phyloP scores from a whole-genome alignment of 352 stramenopile genomes.

The Pythium aristosporum region DNA sequence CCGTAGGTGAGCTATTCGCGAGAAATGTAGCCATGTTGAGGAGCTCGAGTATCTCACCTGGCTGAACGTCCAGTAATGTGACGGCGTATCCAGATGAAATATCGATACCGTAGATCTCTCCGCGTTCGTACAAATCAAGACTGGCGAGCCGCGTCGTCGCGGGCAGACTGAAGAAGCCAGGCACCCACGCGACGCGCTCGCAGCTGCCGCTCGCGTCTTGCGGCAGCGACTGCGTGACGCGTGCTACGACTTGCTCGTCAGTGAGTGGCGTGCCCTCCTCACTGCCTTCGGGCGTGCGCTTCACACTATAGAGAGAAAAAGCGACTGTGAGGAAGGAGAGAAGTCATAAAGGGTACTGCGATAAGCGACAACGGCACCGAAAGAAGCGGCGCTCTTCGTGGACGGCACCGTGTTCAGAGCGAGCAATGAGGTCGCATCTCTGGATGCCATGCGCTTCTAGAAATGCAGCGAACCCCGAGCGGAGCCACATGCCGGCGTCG shows the following conservation, averaged over 20 bases:
- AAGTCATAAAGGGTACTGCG: not conserved
- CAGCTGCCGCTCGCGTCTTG: conserved; percentile 2
- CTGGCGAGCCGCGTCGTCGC: conserved; percentile 41
- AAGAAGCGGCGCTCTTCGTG: conserved; percentile 55
- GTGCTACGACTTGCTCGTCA: conserved; percentile 20
- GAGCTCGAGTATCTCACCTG: conserved; percentile 27
- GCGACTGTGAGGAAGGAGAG: not conserved
- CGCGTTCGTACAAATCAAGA: conserved; percentile 45
- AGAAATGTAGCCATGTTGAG: conserved; percentile 2
- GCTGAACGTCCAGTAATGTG: conserved; percentile 50
- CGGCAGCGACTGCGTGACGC: conserved; percentile 17
- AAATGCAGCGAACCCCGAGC: conserved; percentile 58
- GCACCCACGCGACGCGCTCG: conserved; percentile 46
- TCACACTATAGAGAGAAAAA: conserved; percentile 13
- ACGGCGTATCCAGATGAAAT: conserved; percentile 78
- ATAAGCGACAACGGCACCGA: conserved; percentile 30
- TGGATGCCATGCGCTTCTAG: conserved; percentile 51
- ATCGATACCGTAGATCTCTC: conserved; percentile 82
- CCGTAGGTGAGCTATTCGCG: not conserved
- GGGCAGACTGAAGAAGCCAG: conserved; percentile 67
- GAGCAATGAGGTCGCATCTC: conserved; percentile 40
- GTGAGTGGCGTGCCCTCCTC: conserved; percentile 2
- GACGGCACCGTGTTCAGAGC: conserved; percentile 13
- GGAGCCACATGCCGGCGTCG: conserved; percentile 38
- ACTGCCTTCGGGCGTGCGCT: not conserved